A percentile compares a stretch with the other conserved stretches of the same genome.
Conservation (phyloP, 2,329 filamentous ascomycete genomes). For the Beauveria rudraprayagi region DNA sequence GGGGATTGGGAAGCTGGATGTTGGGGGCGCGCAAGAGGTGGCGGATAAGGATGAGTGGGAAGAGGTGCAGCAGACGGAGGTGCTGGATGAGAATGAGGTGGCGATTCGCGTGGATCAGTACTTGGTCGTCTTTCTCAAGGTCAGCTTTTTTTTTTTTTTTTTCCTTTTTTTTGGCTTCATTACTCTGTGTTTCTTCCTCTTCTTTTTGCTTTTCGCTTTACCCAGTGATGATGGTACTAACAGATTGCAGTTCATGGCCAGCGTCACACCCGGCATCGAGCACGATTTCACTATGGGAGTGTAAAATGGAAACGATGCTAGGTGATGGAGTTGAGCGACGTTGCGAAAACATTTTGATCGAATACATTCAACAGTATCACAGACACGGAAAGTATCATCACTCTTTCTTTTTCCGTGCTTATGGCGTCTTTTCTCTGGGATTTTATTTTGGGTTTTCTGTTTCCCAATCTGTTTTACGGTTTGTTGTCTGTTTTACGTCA, state of each 20-base stretch:
- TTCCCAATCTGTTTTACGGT: no score
- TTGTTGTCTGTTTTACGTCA: no score
- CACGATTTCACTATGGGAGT: constrained; percentile 97
- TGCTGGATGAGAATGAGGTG: constrained; percentile 59
- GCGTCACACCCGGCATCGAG: constrained; percentile 93
- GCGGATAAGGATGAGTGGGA: constrained; percentile 52
- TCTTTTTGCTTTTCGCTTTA: neutral
- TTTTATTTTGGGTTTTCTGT: neutral
- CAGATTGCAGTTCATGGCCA: constrained; percentile 58
- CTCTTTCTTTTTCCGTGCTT: neutral
- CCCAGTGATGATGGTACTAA: constrained; percentile 18
- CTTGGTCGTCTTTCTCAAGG: constrained; percentile 79
- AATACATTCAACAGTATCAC: neutral
- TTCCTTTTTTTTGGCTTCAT: neutral
- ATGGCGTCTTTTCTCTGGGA: neutral
- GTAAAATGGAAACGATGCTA: constrained; percentile 31
- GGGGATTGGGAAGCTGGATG: constrained; percentile 60
- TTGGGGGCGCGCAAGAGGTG: constrained; percentile 37
- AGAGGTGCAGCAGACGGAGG: constrained; percentile 50
- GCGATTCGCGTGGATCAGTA: constrained; percentile 86
- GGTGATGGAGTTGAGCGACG: neutral
- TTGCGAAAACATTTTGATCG: neutral
- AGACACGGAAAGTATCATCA: neutral
- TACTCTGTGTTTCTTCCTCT: neutral
- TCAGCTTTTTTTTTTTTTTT: constrained; percentile 27